These are phyloP conservation scores for Penicillium macrosclerotiorum DNA, from an alignment of 495 filamentous ascomycete species.

Conservation along the genomic window DNA sequence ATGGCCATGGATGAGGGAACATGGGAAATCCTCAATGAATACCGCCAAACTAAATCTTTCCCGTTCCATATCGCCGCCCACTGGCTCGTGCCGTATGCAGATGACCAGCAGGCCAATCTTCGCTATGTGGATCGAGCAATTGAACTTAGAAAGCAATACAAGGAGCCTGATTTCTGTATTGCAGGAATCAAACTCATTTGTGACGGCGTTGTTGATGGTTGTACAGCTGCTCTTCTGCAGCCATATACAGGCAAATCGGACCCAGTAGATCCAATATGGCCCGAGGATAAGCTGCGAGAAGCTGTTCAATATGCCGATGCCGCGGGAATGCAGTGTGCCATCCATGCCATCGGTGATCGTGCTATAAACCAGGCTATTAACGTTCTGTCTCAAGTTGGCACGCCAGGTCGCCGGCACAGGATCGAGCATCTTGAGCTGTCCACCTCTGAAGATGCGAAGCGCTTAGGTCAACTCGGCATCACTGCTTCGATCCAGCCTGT, in stretches of 20 bases:
- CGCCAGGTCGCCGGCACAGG: conserved; percentile 42
- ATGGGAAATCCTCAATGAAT: conserved; percentile 54
- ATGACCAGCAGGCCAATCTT: conserved; percentile 18
- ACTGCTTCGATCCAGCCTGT: conserved; percentile 62
- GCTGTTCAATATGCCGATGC: conserved; percentile 53
- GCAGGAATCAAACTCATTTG: conserved; percentile 68
- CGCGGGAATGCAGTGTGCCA: conserved; percentile 58
- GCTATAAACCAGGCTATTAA: conserved; percentile 57
- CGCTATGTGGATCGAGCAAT: conserved; percentile 54
- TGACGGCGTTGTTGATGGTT: conserved; percentile 65
- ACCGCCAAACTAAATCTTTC: conserved; percentile 37
- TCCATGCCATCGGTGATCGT: conserved; percentile 66
- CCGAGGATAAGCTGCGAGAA: conserved; percentile 44
- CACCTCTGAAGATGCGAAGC: conserved; percentile 46
- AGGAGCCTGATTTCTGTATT: conserved; percentile 53
- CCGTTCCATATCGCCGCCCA: conserved; percentile 62
- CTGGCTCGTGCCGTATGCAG: conserved; percentile 50
- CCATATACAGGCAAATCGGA: conserved; percentile 51
- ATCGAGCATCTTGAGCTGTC: conserved; percentile 62
- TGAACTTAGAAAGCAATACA: conserved; percentile 48
- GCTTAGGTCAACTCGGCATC: conserved; percentile 54
- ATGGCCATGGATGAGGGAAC: conserved; percentile 67
- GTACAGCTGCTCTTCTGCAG: conserved; percentile 59
- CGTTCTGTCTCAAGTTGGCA: conserved; percentile 45
- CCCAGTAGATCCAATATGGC: conserved; percentile 55